These are phyloP conservation scores for Verticillium nubilum DNA, from an alignment of 2,329 filamentous ascomycete genomes.

Conservation along the genomic window DNA sequence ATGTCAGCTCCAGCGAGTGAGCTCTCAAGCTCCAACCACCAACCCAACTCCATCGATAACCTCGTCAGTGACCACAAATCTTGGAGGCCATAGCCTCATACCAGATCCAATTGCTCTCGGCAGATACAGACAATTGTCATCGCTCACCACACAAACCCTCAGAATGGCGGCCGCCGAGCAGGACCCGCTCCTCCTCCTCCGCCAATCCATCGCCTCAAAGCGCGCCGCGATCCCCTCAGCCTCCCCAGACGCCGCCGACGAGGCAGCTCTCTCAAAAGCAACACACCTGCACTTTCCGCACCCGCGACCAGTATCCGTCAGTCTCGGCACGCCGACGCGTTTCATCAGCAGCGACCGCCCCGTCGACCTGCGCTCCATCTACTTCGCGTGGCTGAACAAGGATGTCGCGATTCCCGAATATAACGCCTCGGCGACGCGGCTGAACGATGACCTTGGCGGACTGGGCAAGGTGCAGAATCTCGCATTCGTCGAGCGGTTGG, in stretches of 20 bases:
- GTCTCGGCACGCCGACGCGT: constrained; percentile 71
- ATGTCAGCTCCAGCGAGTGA: not conserved
- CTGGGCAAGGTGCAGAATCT: constrained; percentile 75
- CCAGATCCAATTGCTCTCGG: not conserved
- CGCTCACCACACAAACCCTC: not conserved
- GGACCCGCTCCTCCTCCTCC: constrained; percentile 79
- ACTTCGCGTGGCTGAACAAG: constrained; percentile 93
- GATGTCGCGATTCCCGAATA: constrained; percentile 88
- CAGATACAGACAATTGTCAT: not conserved
- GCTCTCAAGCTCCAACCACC: not conserved
- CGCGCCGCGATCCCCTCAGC: constrained; percentile 69
- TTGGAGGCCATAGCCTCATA: not conserved
- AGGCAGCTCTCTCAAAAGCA: constrained; percentile 67
- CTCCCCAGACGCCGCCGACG: constrained; percentile 57
- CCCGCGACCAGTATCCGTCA: constrained; percentile 55
- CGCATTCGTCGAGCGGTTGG: constrained; percentile 84
- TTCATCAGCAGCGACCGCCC: constrained; percentile 74
- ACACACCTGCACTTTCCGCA: constrained; percentile 70
- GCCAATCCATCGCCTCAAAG: constrained; percentile 71
- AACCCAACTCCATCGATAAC: not conserved
- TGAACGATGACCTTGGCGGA: constrained; percentile 72
- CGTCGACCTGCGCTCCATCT: constrained; percentile 88
- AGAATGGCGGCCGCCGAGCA: constrained; percentile 56
- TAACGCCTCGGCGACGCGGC: constrained; percentile 72
- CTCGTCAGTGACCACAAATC: not conserved